Percentiles rank a stretch among this genome's conserved stretches.
These are phyloP conservation scores for Oryza meridionalis DNA, from an alignment of 176 grass and related monocot species.

Conservation along the genomic window DNA sequence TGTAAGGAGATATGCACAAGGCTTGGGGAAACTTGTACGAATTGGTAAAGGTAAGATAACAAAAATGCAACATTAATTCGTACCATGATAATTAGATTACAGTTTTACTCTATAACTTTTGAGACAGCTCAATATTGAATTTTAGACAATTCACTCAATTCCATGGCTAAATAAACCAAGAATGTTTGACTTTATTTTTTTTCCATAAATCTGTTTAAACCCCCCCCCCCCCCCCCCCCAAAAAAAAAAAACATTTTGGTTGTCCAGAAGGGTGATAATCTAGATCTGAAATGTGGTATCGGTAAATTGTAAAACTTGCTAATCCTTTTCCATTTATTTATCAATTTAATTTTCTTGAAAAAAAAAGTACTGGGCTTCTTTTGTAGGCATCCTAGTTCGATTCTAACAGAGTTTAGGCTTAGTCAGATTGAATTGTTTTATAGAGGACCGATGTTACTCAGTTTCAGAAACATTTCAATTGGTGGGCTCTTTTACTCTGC, in stretches of 20 bases:
- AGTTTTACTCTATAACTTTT: neutral
- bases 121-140: neutral
- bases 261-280: neutral
- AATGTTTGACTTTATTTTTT: conserved; percentile 11
- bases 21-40: conserved; percentile 77
- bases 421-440: neutral
- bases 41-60: conserved; percentile 87
- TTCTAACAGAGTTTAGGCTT: conserved; percentile 1
- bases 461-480: conserved; percentile 2
- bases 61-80: conserved; percentile 16
- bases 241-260: neutral
- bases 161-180: conserved; percentile 5
- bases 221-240: neutral
- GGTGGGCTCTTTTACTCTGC: neutral
- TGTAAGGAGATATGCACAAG: conserved; percentile 87
- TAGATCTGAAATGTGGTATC: neutral
- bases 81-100: neutral
- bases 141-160: neutral
- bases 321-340: conserved; percentile 1
- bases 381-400: neutral
- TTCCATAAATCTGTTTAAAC: neutral
- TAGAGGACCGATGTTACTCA: neutral
- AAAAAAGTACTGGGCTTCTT: neutral
- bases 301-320: neutral
- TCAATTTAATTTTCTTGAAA: conserved; percentile 8